Conservation (phyloP, 306 rosid genomes). For the Macrotyloma uniflorum region DNA sequence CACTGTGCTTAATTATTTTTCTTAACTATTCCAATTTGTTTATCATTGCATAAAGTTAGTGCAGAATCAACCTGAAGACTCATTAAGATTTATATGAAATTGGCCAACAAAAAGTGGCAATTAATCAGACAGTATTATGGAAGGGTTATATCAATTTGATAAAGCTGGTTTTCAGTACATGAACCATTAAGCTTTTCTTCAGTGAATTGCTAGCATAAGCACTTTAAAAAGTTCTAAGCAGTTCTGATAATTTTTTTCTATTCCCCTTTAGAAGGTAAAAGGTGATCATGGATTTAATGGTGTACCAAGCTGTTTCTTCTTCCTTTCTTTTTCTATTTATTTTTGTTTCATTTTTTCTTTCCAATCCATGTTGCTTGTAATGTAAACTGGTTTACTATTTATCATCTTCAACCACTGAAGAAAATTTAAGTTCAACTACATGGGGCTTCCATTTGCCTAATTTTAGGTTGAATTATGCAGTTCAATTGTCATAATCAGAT, state of each 20-base stretch:
- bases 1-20: too few species aligned
- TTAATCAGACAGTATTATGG: conserved; percentile 18
- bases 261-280: neutral
- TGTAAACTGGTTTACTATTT: conserved; percentile 13
- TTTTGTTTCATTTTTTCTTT: neutral
- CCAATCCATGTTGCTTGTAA: conserved; percentile 30
- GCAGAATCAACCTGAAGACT: conserved; percentile 15
- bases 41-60: conserved; percentile 25
- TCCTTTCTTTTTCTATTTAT: neutral
- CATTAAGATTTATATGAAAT: conserved; percentile 8
- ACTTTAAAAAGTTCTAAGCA: conserved; percentile 22
- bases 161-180: conserved; percentile 29
- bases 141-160: neutral
- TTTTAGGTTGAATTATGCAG: conserved; percentile 26
- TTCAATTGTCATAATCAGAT: conserved; percentile 48
- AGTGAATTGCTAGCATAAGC: conserved; percentile 37
- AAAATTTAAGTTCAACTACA: conserved; percentile 24
- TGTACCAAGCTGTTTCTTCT: neutral
- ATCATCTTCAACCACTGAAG: conserved; percentile 18
- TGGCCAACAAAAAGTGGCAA: conserved; percentile 31
- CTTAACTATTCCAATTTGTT: too few species aligned
- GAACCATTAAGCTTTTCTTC: conserved; percentile 31
- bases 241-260: neutral
- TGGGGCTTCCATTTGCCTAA: conserved; percentile 32
- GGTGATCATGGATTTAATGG: neutral